Base-by-base conservation (phyloP, 1,284 basidiomycete species). In the Tylopilus orsonianus region DNA sequence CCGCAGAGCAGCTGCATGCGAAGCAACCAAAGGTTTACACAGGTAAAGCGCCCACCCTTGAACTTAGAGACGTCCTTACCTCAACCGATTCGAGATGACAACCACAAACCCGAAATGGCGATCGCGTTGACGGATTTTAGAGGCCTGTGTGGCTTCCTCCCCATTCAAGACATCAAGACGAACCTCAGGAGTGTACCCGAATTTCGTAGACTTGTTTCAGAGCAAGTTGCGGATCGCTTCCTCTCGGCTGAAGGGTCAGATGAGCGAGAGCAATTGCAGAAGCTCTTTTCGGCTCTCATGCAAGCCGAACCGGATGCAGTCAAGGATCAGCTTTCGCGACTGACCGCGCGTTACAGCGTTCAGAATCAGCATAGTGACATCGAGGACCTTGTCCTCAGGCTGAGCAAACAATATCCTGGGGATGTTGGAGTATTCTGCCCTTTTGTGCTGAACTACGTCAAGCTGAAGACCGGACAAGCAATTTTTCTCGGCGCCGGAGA, bases 91-190 rank as follows among this genome's bases (percentile, higher is more conserved):
- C 54, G 27, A 60, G 93, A 97, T 68, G 79, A 84, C 12, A 97
- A 97, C 62, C 94, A 97, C 64, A 97, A 97, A 71, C 97, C 97
- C 4, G 97, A 99, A 68, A 97, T 99, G 93, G 94, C 95, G 10
- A 81, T 99, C 43, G 97, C 97, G 1, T 71, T 99, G 47, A 95
- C 94, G 0, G 81, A 87, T 7, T 99, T 99, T 75, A 77, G 78
- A 32, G 97, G 92, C 0, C 80, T 99, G 63, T 97, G 93, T 64
- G 94, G 94, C 26, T 97, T 97, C 72, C 77, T 86, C 10, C 93
- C 93, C 4, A 77, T 94, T 1, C 63, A 75, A 1, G 74, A 83
- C 45, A 91, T 97, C 58, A 79, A 81, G 12, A 66, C 73, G 6
- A 82, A 84, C 67, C 77, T 99, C 48, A 62, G 71, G 26, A 69